Base-by-base conservation (phyloP, 345 rosid genomes). In the Xanthoceras sorbifolium region DNA sequence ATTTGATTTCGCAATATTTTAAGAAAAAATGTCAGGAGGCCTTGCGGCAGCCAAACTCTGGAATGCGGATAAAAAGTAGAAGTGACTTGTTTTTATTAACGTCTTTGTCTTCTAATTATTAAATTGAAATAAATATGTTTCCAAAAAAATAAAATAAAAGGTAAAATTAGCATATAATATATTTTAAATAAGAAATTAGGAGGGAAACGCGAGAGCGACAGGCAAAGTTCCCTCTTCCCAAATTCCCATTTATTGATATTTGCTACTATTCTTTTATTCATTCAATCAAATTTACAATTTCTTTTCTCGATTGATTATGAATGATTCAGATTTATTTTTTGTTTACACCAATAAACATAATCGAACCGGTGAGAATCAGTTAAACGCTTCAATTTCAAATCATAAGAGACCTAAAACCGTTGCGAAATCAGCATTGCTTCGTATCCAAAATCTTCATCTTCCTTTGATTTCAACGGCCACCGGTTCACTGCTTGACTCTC, bases 381-480 rank as follows among this genome's bases (percentile, higher is more conserved):
- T 54, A 20, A 11, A 15, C 25, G n/a, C 32, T 54, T 71, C 74
- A 32, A 54, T 31, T 54, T 68, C 63, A 50, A 76, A 25, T 54
- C 76, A 72, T 50, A 67, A 78, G 25, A 84, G 84, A 79, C 70
- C 79, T 52, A 85, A 74, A 82, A 74, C 65, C 54, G 67, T 83
- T 0, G 54, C 77, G 28, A 83, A 79, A 77, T 78, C 85, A 26
- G 97, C 91, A 4, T 46, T 78, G 17, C 55, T 94, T 32, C 84
- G 81, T 63, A 52, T 94, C 17, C 86, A 60, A 22, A 81, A 38
- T 62, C 73, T 90, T 74, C 88, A 87, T 29, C 63, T 84, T 50
- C 95, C 92, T 69, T 81, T 94, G 77, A 20, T 85, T 72, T 91
- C 87, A 46, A 28, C 86, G 42, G 28, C 78, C 77, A 65, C 91